Percentiles rank a stretch among this genome's conserved stretches.
These are phyloP conservation scores for Tolypocladium paradoxum DNA, from an alignment of 2,329 filamentous ascomycete species.

Conservation along the genomic window DNA sequence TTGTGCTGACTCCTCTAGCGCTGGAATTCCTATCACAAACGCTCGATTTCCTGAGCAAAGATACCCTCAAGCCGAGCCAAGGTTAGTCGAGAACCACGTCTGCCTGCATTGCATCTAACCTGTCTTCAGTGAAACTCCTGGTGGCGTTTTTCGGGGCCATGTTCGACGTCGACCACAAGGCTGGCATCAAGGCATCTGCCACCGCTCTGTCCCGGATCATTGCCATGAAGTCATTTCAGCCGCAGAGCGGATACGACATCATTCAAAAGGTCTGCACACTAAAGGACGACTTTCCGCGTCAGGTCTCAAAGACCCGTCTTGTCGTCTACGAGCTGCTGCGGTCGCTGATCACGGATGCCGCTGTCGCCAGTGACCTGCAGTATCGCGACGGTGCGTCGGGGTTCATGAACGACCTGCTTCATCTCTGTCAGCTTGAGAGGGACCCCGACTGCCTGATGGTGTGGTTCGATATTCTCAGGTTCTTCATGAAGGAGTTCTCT, in stretches of 20 bases:
- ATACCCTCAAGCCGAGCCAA: slow-evolving; percentile 38
- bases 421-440: slow-evolving; percentile 42
- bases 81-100: slow-evolving; percentile 16
- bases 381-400: slow-evolving; percentile 31
- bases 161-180: slow-evolving; percentile 48
- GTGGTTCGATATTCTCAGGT: slow-evolving; percentile 42
- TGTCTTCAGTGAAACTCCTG: slow-evolving; percentile 28
- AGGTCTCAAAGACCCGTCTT: slow-evolving; percentile 38
- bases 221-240: slow-evolving; percentile 39
- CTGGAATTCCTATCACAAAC: slow-evolving; percentile 47
- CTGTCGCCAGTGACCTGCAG: slow-evolving; percentile 32
- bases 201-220: slow-evolving; percentile 39
- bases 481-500: slow-evolving; percentile 33
- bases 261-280: slow-evolving; percentile 38
- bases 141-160: slow-evolving; percentile 47
- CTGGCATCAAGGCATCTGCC: slow-evolving; percentile 44
- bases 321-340: slow-evolving; percentile 40
- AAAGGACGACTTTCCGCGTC: slow-evolving; percentile 45
- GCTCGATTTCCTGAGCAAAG: slow-evolving; percentile 33
- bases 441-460: slow-evolving; percentile 45
- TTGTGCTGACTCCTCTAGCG: slow-evolving; percentile 22
- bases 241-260: slow-evolving; percentile 35
- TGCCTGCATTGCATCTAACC: neutral
- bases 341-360: slow-evolving; percentile 30
- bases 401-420: slow-evolving; percentile 39